Evolutionary conservation across 176 grass and related monocot genomes (phyloP).

Genomic region (Metroxylon sagu): DNA sequence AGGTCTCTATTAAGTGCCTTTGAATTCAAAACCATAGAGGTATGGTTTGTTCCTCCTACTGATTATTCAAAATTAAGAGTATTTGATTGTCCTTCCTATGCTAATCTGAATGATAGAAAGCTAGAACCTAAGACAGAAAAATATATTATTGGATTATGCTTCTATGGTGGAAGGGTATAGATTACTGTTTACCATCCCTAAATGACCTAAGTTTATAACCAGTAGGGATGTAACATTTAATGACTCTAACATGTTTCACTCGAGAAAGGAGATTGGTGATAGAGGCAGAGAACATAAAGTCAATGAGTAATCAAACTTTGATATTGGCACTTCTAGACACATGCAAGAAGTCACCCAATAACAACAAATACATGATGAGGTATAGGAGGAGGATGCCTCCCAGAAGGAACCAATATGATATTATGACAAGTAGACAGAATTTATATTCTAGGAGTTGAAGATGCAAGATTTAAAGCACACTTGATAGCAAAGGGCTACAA

Average conservation of each 20-base stretch:
- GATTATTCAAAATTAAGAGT: slow-evolving; percentile 10
- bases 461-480: too few relatives aligned
- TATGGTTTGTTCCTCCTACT: slow-evolving; percentile 3
- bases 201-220: background rate
- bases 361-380: too few relatives aligned
- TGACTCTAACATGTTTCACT: background rate
- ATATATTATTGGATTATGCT: slow-evolving; percentile 11
- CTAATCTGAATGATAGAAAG: too few relatives aligned
- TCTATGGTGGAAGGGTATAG: background rate
- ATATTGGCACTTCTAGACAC: too few relatives aligned
- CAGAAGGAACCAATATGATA: too few relatives aligned
- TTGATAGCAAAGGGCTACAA: too few relatives aligned
- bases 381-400: too few relatives aligned
- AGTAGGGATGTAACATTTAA: background rate
- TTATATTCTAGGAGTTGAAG: too few relatives aligned
- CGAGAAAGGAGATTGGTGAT: background rate
- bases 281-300: too few relatives aligned
- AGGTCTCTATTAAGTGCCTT: background rate
- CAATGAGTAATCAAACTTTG: too few relatives aligned
- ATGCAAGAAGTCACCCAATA: too few relatives aligned
- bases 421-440: too few relatives aligned
- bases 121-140: background rate
- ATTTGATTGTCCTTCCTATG: slow-evolving; percentile 13
- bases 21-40: slow-evolving; percentile 5
- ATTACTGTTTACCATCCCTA: background rate